Evolutionary conservation across 225 moss, liverwort and hornwort genomes (phyloP).

Genomic region (Thuidium tamariscinum): DNA sequence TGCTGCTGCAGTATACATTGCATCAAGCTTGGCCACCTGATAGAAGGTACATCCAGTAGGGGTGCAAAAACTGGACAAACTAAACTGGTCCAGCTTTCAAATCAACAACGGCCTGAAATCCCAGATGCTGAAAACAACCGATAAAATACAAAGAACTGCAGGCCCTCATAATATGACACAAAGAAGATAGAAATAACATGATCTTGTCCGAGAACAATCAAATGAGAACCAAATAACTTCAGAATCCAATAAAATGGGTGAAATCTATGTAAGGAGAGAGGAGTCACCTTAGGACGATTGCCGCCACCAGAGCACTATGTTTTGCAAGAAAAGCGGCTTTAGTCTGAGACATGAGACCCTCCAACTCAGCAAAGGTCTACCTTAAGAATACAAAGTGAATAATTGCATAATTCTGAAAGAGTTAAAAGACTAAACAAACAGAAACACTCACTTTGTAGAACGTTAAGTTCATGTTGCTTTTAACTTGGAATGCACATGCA

Average conservation of each 20-base stretch:
- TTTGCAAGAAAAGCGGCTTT: conserved; percentile 57
- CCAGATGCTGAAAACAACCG: not conserved
- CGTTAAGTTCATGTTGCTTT: conserved; percentile 68
- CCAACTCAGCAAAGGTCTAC: not conserved
- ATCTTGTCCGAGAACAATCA: not conserved
- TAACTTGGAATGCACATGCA: conserved; percentile 69
- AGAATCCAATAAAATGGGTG: not conserved
- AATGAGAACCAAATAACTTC: not conserved
- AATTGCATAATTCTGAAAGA: not conserved
- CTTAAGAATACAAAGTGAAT: not conserved
- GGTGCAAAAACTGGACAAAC: not conserved
- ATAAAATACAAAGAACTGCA: not conserved
- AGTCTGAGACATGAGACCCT: conserved; percentile 25
- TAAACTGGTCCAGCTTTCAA: not conserved
- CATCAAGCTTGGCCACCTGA: conserved; percentile 88
- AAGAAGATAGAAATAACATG: not conserved
- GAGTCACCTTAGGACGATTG: conserved; percentile 48
- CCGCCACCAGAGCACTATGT: conserved; percentile 49
- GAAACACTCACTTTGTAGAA: conserved; percentile 51
- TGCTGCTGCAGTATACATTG: conserved; percentile 61
- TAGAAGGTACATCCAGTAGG: not conserved
- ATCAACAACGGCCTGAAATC: not conserved
- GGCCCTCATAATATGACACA: not conserved
- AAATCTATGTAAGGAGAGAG: not conserved
- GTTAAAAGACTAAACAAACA: not conserved